A percentile compares a stretch with the other conserved stretches of the same genome.
These are phyloP conservation scores for Colletotrichum lini DNA, from an alignment of 2,329 filamentous ascomycete genomes.

Conservation along the genomic window DNA sequence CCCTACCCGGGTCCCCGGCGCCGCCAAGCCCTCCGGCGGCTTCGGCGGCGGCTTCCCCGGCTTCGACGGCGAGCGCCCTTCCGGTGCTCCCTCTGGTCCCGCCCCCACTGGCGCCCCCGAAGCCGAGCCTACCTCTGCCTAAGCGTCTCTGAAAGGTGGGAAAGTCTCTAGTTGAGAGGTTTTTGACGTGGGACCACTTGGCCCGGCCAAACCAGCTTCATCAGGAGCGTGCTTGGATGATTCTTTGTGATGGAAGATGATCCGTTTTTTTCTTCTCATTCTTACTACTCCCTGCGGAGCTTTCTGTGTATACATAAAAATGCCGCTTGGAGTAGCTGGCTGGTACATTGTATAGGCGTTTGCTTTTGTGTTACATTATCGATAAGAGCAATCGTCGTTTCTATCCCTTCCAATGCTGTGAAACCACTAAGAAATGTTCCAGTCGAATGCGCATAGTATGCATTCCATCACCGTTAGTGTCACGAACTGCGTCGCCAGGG, in stretches of 20 bases:
- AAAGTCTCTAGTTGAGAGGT: not conserved
- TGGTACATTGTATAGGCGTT: slow-evolving; percentile 34
- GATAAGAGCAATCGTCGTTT: slow-evolving; percentile 28
- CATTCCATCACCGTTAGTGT: too few species aligned
- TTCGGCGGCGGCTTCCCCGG: slow-evolving; percentile 8
- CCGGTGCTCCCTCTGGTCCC: not conserved
- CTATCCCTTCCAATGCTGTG: not conserved
- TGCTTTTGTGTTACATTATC: slow-evolving; percentile 17
- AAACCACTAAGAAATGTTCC: not conserved
- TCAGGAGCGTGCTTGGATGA: slow-evolving; percentile 32
- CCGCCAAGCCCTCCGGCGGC: slow-evolving; percentile 34
- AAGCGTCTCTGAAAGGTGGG: slow-evolving; percentile 5
- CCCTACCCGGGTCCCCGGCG: slow-evolving; percentile 35
- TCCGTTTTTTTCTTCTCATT: not conserved
- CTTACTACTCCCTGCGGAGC: slow-evolving; percentile 22
- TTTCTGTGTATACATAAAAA: slow-evolving; percentile 39
- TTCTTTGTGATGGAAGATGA: slow-evolving; percentile 23
- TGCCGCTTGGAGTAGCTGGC: slow-evolving; percentile 37
- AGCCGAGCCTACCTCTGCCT: slow-evolving; percentile 25
- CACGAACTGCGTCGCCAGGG: too few species aligned
- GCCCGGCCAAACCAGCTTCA: slow-evolving; percentile 4
- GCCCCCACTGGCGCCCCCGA: slow-evolving; percentile 3
- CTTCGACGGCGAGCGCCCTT: slow-evolving; percentile 25
- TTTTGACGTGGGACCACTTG: slow-evolving; percentile 19
- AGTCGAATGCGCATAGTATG: too few species aligned